Percentiles rank a stretch among this genome's conserved stretches.
Conservation (phyloP, 805 yeast genomes). For the Candida nanaspora region DNA sequence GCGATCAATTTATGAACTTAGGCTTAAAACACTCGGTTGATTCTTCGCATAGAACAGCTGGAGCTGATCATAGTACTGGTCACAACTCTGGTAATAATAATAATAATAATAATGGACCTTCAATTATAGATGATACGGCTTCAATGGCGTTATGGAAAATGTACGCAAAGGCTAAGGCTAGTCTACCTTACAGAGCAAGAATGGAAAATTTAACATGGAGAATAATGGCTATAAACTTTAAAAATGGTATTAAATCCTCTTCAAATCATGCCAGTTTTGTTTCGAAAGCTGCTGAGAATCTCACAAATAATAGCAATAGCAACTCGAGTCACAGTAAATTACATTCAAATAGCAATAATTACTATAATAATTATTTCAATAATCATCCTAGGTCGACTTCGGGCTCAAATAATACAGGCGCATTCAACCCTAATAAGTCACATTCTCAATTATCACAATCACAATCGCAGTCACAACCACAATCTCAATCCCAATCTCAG, state of each 20-base stretch:
- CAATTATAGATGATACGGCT: conserved; percentile 27
- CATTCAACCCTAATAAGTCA: not conserved
- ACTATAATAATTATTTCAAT: not conserved
- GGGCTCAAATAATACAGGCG: too few species aligned
- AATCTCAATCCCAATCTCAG: conserved; percentile 1
- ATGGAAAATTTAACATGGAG: conserved; percentile 88
- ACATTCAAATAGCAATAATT: not conserved
- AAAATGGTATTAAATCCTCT: not conserved
- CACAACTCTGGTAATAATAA: too few species aligned
- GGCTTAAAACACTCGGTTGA: not conserved
- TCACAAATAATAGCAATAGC: not conserved
- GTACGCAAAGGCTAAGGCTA: conserved; percentile 69
- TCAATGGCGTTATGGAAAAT: conserved; percentile 67
- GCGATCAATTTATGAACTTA: not conserved
- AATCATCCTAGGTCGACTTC: too few species aligned
- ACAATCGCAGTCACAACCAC: conserved; percentile 2
- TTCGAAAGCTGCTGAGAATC: not conserved
- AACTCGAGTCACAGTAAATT: not conserved
- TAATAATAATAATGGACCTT: not conserved
- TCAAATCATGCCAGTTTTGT: not conserved
- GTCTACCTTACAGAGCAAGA: conserved; percentile 66
- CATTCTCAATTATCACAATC: not conserved
- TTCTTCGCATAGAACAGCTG: too few species aligned
- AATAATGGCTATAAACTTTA: conserved; percentile 54
- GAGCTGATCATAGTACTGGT: too few species aligned